phyloP scores from a whole-genome alignment of 495 filamentous ascomycete species.

The Staphylotrichum tortipilum region DNA sequence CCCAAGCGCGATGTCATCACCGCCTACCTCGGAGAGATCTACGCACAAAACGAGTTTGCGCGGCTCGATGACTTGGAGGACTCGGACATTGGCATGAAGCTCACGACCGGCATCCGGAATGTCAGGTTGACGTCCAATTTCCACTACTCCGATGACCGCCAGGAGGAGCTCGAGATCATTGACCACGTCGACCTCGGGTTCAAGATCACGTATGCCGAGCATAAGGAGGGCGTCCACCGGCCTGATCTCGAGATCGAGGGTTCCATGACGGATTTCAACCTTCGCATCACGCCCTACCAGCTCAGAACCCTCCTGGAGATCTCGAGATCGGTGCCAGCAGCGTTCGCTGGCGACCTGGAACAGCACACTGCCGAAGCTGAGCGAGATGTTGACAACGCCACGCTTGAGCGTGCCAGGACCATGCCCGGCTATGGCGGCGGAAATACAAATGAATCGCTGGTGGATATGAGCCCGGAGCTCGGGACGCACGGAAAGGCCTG shows the following conservation, averaged over 20 bases:
- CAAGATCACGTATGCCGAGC: slow-evolving; percentile 81
- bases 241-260: slow-evolving; percentile 90
- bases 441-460: slow-evolving; percentile 33
- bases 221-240: slow-evolving; percentile 63
- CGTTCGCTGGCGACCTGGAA: slow-evolving; percentile 70
- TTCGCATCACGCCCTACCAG: slow-evolving; percentile 82
- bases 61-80: slow-evolving; percentile 64
- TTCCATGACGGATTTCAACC: slow-evolving; percentile 82
- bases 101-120: slow-evolving; percentile 85
- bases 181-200: slow-evolving; percentile 93
- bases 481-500: slow-evolving; percentile 58
- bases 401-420: slow-evolving; percentile 39
- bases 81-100: slow-evolving; percentile 72
- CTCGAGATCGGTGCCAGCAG: slow-evolving; percentile 73
- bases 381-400: slow-evolving; percentile 38
- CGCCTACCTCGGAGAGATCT: slow-evolving; percentile 93
- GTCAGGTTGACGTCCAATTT: slow-evolving; percentile 85
- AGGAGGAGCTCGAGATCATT: slow-evolving; percentile 89
- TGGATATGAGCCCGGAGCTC: slow-evolving; percentile 57
- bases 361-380: slow-evolving; percentile 53
- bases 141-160: slow-evolving; percentile 60
- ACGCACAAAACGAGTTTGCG: slow-evolving; percentile 85
- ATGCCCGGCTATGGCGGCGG: slow-evolving; percentile 36
- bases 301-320: slow-evolving; percentile 80
- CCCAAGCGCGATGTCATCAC: slow-evolving; percentile 70